phyloP scores from a whole-genome alignment of 805 yeast genomes.

The Kodamaea neixiangensis region DNA sequence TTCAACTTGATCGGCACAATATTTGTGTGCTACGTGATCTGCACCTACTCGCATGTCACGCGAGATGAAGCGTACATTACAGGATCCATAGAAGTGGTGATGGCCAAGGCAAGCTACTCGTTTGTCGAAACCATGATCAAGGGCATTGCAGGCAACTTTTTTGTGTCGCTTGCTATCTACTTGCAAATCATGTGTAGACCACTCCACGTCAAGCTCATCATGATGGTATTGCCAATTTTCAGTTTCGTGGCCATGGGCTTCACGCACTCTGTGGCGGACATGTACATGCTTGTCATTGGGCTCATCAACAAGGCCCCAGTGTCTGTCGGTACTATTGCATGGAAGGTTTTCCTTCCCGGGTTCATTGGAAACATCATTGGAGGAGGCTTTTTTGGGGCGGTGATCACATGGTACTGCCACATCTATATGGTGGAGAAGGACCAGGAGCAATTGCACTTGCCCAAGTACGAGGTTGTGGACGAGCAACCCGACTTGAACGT shows the following conservation, averaged over 20 bases:
- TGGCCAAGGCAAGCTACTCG: conserved; percentile 41
- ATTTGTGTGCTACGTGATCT: conserved; percentile 65
- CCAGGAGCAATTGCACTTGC: conserved; percentile 59
- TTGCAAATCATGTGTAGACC: conserved; percentile 80
- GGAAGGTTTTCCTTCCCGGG: conserved; percentile 74
- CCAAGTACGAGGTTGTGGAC: conserved; percentile 69
- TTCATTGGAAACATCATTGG: conserved; percentile 77
- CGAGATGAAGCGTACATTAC: conserved; percentile 38
- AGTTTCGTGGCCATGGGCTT: conserved; percentile 79
- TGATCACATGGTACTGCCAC: conserved; percentile 74
- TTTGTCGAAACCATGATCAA: conserved; percentile 69
- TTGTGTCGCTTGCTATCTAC: conserved; percentile 73
- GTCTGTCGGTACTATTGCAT: conserved; percentile 63
- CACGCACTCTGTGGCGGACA: conserved; percentile 81
- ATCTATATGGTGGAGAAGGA: conserved; percentile 72
- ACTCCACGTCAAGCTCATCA: conserved; percentile 66
- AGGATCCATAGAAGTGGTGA: conserved; percentile 53
- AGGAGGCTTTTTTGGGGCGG: conserved; percentile 66
- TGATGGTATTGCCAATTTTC: conserved; percentile 69
- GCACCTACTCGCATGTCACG: conserved; percentile 57
- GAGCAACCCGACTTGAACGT: conserved; percentile 77
- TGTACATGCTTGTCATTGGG: conserved; percentile 68
- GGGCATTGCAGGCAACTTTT: conserved; percentile 76
- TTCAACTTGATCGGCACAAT: conserved; percentile 65
- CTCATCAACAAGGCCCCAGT: conserved; percentile 65